A percentile compares a stretch with the other conserved stretches of the same genome.
Conservation (phyloP, 2,329 filamentous ascomycete species). For the Zymoseptoria ardabiliae region DNA sequence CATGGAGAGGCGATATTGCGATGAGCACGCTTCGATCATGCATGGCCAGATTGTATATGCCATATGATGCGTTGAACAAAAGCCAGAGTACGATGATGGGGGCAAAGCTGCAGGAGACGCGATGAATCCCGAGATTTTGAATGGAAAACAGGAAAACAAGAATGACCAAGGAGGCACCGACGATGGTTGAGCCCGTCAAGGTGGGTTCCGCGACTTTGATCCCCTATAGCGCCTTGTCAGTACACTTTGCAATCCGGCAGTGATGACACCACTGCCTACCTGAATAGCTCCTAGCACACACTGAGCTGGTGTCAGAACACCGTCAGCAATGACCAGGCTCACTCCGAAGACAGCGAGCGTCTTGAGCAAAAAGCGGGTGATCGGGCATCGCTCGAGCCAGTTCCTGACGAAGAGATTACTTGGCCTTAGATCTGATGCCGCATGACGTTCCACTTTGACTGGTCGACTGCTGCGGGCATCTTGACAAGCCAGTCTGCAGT, state of each 20-base stretch:
- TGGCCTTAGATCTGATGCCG: slow-evolving; percentile 48
- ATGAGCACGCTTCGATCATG: slow-evolving; percentile 44
- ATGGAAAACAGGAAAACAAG: slow-evolving; percentile 55
- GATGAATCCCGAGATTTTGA: slow-evolving; percentile 57
- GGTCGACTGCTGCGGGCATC: slow-evolving; percentile 50
- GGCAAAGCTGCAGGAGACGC: slow-evolving; percentile 54
- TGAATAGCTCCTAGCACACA: slow-evolving; percentile 63
- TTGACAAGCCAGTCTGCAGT: slow-evolving; percentile 51
- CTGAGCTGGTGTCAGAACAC: slow-evolving; percentile 61
- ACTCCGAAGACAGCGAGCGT: slow-evolving; percentile 58
- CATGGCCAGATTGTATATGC: slow-evolving; percentile 49
- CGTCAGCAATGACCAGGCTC: slow-evolving; percentile 59
- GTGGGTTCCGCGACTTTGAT: slow-evolving; percentile 49
- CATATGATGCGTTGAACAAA: slow-evolving; percentile 54
- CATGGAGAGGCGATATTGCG: slow-evolving; percentile 49
- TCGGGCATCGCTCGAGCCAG: slow-evolving; percentile 50
- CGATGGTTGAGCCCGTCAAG: slow-evolving; percentile 50
- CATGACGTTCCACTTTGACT: slow-evolving; percentile 52
- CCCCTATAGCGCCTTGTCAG: slow-evolving; percentile 6
- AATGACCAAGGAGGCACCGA: slow-evolving; percentile 58
- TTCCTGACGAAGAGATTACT: slow-evolving; percentile 47
- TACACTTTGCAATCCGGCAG: neutral
- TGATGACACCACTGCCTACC: neutral
- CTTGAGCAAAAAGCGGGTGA: slow-evolving; percentile 49
- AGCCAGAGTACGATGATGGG: slow-evolving; percentile 61